phyloP scores from a whole-genome alignment of 352 stramenopile species.

The Phytophthora sansomeana region DNA sequence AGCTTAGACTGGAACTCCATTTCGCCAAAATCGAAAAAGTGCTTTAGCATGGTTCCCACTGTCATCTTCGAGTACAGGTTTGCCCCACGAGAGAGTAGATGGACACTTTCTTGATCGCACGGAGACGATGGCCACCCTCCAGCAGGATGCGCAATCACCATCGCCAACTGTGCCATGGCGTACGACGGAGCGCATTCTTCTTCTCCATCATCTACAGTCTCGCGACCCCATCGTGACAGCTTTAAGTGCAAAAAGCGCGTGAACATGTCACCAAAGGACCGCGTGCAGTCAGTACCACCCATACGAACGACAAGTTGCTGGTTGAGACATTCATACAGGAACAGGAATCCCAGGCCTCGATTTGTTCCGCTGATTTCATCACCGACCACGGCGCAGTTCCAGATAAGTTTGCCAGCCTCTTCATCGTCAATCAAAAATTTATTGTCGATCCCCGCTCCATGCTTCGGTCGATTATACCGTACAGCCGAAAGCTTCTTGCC shows the following conservation, averaged over 20 bases:
- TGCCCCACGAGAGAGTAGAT: slow-evolving; percentile 75
- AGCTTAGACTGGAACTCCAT: slow-evolving; percentile 73
- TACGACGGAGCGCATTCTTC: slow-evolving; percentile 80
- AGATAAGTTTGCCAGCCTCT: slow-evolving; percentile 81
- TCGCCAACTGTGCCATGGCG: slow-evolving; percentile 77
- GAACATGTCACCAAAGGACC: slow-evolving; percentile 81
- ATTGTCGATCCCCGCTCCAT: slow-evolving; percentile 56
- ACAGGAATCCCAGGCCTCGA: slow-evolving; percentile 78
- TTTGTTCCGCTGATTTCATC: slow-evolving; percentile 88
- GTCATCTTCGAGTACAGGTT: slow-evolving; percentile 88
- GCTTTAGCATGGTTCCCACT: slow-evolving; percentile 79
- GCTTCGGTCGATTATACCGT: slow-evolving; percentile 85
- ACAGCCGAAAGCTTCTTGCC: slow-evolving; percentile 86
- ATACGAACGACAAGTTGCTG: slow-evolving; percentile 69
- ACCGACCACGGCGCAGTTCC: slow-evolving; percentile 82
- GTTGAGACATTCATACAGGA: slow-evolving; percentile 87
- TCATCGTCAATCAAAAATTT: slow-evolving; percentile 82
- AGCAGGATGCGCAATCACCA: slow-evolving; percentile 67
- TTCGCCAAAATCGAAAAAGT: slow-evolving; percentile 84
- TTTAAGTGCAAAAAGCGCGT: slow-evolving; percentile 86
- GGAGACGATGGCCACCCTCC: slow-evolving; percentile 67
- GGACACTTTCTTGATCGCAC: slow-evolving; percentile 70
- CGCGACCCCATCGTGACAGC: slow-evolving; percentile 82
- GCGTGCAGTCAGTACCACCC: slow-evolving; percentile 74
- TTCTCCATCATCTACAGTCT: slow-evolving; percentile 87